Evolutionary conservation across 2,329 filamentous ascomycete species (phyloP).

Genomic region (Aspergillus fischeri): DNA sequence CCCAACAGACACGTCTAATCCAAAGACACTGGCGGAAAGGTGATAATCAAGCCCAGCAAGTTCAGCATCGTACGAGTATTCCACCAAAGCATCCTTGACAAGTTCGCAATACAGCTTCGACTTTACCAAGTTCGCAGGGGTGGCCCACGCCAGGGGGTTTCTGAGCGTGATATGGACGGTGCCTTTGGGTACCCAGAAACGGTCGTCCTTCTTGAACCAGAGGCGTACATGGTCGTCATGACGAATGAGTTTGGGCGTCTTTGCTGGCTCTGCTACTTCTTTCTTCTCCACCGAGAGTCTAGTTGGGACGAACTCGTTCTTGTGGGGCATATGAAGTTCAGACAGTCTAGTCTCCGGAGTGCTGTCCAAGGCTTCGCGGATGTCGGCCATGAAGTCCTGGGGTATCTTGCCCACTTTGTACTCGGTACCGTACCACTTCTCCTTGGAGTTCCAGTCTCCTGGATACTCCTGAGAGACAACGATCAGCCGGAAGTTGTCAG

Average conservation of each 20-base stretch:
- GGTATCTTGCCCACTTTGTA: conserved; percentile 81
- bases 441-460: conserved; percentile 78
- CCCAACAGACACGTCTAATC: conserved; percentile 71
- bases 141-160: conserved; percentile 74
- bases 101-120: conserved; percentile 77
- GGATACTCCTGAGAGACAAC: conserved; percentile 80
- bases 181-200: conserved; percentile 96
- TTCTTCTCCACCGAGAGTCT: conserved; percentile 94
- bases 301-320: conserved; percentile 93
- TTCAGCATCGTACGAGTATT: conserved; percentile 95
- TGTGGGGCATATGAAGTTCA: conserved; percentile 80
- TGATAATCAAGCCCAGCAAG: conserved; percentile 83
- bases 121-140: conserved; percentile 73
- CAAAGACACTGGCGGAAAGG: conserved; percentile 67
- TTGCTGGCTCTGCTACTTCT: conserved; percentile 70
- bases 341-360: conserved; percentile 57
- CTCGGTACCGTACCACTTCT: conserved; percentile 98
- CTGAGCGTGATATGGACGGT: conserved; percentile 77
- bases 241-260: conserved; percentile 74
- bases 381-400: conserved; percentile 65
- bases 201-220: conserved; percentile 99
- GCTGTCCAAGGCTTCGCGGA: conserved; percentile 61
- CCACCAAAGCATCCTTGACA: conserved; percentile 80
- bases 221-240: conserved; percentile 76
- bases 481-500: conserved; percentile 84